Conservation (phyloP, 164 flowering plant genomes). For the Protea cynaroides region DNA sequence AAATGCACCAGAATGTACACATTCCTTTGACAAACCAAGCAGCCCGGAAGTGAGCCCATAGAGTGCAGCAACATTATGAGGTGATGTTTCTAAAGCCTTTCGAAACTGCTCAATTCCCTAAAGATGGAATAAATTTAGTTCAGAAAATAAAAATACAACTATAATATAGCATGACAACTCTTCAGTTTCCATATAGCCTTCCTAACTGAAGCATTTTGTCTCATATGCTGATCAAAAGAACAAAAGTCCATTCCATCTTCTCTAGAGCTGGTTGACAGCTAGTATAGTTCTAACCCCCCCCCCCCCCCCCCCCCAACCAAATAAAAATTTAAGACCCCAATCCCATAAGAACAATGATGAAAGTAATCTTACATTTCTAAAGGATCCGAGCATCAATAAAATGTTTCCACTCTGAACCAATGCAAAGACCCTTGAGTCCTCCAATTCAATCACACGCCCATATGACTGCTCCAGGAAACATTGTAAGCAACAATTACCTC, state of each 20-base stretch:
- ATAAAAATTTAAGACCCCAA: not conserved
- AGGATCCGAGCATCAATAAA: constrained; percentile 71
- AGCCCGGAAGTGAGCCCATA: constrained; percentile 89
- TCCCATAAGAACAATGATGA: not conserved
- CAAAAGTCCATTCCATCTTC: not conserved
- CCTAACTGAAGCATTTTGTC: no score
- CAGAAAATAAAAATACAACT: no score
- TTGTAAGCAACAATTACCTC: constrained; percentile 4
- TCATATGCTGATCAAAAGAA: no score
- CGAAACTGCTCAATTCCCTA: constrained; percentile 85
- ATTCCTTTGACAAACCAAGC: constrained; percentile 75
- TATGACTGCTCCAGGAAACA: constrained; percentile 57
- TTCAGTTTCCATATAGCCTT: no score
- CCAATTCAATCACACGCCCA: constrained; percentile 85
- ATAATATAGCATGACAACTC: no score
- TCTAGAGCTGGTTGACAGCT: no score
- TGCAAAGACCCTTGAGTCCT: constrained; percentile 61
- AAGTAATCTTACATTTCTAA: constrained; percentile 50
- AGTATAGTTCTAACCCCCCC: not conserved
- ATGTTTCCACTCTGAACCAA: constrained; percentile 84
- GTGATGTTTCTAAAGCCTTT: constrained; percentile 59
- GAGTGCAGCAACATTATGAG: constrained; percentile 55
- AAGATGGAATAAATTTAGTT: not conserved
- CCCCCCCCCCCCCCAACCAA: not conserved
- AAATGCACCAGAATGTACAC: constrained; percentile 64